Base-by-base conservation (phyloP, 164 flowering plant species). In the Nymphaea thermarum region DNA sequence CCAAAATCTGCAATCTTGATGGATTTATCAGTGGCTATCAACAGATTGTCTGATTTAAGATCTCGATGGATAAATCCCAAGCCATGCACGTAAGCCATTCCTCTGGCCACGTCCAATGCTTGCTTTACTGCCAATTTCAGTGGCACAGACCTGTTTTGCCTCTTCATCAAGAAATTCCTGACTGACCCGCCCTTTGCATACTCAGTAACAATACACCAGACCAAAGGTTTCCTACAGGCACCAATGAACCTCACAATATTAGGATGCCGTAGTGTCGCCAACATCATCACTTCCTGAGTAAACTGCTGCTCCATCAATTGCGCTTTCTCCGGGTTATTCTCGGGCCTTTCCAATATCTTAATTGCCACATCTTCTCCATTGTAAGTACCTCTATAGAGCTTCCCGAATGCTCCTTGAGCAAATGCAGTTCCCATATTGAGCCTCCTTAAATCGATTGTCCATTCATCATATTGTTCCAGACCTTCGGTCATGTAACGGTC, bases 181-280 rank as follows among this genome's bases (percentile, higher is more conserved):
- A 87, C 89, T 47, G 92, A 85, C 60, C 92, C 89, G 6, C 92
- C 92, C 72, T 82, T 87, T 42, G 89, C 92, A 80, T 85, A 87
- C 65, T 87, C 92, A 0, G 89, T 85, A 18, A 87, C 89, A 62
- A 87, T 87, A 78, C 92, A 87, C 92, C 92, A 87, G 17, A 85
- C 85, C 84, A 84, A 75, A 3, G 89, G 87, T 63, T 85, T 87
- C 44, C 84, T 78, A 61, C 92, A 87, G 5, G 76, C 87, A 18
- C 92, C 92, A 76, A 85, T 80, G 67, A 87, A 85, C 45, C 89
- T 77, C 60, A 87, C 92, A 44, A 87, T 82, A 67, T 85, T 85
- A 0, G 79, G 78, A 66, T 85, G 92, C 66, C 80, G 84, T 42
- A 87, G 65, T 4, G 85, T 84, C n/a, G 92, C 92, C 70, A 87